Base-by-base conservation (phyloP, 495 filamentous ascomycete species). In the Apiosordaria backusii region DNA sequence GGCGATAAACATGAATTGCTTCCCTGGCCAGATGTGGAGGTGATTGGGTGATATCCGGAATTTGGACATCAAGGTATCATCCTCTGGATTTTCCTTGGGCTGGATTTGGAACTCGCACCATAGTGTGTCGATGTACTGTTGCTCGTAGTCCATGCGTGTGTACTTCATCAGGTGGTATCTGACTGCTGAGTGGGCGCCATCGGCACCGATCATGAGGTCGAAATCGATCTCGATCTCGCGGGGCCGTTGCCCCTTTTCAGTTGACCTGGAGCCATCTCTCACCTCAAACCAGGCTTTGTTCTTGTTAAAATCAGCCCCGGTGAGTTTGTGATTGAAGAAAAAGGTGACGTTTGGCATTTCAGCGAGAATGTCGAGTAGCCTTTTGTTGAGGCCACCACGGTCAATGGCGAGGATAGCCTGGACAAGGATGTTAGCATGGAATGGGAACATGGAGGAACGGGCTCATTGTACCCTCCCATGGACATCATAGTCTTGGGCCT, bases 41-140 rank as follows among this genome's bases (percentile, higher is more conserved):
- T 98, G 92, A 74, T 97, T 90, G 18, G 92, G 91, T 0, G 90
- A 92, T 63, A 97, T 91, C 29, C 80, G 80, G 74, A 93, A 99
- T 67, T 80, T 84, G 26, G 84, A 82, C 13, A 82, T 79, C 22
- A 78, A 67, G 16, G 81, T 73, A 0, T 82, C 78, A 25, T 67
- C 65, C 4, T 68, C 54, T 3, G 65, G 23, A 4, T 60, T 67
- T 23, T 69, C 65, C 40, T 70, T 74, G 3, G 80, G 72, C 1
- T 84, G 80, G 65, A 99, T 94, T 53, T 87, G 88, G 74, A 97
- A 97, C 70, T 99, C 96, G 79, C 95, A 97, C 95, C 95, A 99
- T 9, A 98, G 79, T 0, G 94, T 94, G 75, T 97, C 93, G 77
- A 99, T 93, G 74, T 99, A 99, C 72, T 93, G 87, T 74, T 99